Evolutionary conservation across 441 rosid species (phyloP).

Genomic region (Erodium trifolium): DNA sequence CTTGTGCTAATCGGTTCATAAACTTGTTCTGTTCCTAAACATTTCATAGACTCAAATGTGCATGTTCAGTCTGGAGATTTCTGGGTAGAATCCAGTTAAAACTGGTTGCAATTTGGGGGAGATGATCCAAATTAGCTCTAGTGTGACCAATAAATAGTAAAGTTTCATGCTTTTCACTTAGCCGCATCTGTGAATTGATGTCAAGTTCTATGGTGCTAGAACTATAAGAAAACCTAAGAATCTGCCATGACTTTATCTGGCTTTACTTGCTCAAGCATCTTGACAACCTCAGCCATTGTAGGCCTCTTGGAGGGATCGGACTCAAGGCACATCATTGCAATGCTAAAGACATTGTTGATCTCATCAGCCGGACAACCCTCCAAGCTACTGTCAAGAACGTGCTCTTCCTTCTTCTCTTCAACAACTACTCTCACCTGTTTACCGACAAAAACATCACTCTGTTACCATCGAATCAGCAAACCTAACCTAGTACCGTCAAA

Average conservation of each 20-base stretch:
- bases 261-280: slow-evolving; percentile 59
- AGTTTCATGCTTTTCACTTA: no score
- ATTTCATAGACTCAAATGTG: no score
- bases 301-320: slow-evolving; percentile 70
- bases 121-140: no score
- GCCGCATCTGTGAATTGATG: no score
- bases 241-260: slow-evolving; percentile 23
- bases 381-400: slow-evolving; percentile 51
- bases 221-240: background rate
- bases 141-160: no score
- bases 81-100: no score
- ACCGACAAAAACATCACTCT: background rate
- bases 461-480: background rate
- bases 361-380: slow-evolving; percentile 43
- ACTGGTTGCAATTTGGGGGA: no score
- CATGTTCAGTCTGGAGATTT: no score
- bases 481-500: background rate
- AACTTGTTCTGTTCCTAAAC: no score
- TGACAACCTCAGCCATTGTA: slow-evolving; percentile 74
- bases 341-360: slow-evolving; percentile 41
- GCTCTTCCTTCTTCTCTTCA: slow-evolving; percentile 51
- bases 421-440: slow-evolving; percentile 63
- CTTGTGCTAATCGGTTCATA: background rate
- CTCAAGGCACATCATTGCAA: slow-evolving; percentile 74
- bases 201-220: no score